Evolutionary conservation across 2,329 filamentous ascomycete species (phyloP), one percentile per base, ranked within the genome.

Genomic region (Colletotrichum sp.): DNA sequence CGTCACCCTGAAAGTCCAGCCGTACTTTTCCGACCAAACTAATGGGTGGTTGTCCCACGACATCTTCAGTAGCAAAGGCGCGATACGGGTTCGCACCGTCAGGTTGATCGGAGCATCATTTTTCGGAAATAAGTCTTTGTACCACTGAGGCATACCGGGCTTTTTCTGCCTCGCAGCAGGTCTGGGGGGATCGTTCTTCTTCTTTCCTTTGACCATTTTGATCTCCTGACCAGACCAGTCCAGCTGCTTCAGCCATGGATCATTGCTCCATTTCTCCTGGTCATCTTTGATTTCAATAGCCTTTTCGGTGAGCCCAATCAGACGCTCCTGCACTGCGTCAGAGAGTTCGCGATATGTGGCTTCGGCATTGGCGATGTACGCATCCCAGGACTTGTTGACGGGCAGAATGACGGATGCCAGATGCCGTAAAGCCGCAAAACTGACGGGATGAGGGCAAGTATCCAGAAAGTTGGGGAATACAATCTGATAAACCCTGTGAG

Each of bases 221-320:
- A 98, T 90, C 83, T 98, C 95, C 84, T 98, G 96, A 5, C 95
- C 95, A 1, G 95, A 94, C 97, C 97, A 99, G 87, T 99, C 96
- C 68, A 99, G 90, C 87, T 99, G 97, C 78, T 90, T 91, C 81
- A 99, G 85, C 98, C 98, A 99, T 7, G 96, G 95, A 81, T 99
- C 96, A 55, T 90, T 93, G 71, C 88, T 86, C 87, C 95, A 98
- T 61, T 93, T 88, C 28, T 93, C 90, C 0, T 92, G 85, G 61
- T 95, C 87, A 2, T 90, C 90, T 80, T 95, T 98, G 72, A 95
- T 87, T 77, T 93, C 91, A 15, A 98, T 82, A 0, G 97, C 96
- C 82, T 93, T 94, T 12, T 98, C 89, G 2, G 95, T 92, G 8
- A 99, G 87, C 5, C 90, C 90, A 5, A 95, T 80, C 1, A 99